These are phyloP conservation scores for Hirschfeldia incana DNA, from an alignment of 345 rosid genomes.

Conservation along the genomic window DNA sequence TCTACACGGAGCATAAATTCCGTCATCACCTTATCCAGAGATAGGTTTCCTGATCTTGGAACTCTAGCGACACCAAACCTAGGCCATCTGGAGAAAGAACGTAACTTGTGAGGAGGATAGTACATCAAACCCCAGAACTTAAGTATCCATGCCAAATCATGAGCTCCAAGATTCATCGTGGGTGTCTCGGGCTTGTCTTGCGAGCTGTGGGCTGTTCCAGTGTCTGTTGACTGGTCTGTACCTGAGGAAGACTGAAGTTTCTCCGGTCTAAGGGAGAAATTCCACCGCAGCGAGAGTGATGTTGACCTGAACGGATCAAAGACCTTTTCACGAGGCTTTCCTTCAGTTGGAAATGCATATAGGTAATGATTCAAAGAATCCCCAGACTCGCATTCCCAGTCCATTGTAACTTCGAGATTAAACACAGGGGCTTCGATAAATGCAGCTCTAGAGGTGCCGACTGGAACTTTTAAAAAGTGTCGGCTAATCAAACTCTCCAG, in stretches of 20 bases:
- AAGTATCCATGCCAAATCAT: slow-evolving; percentile 89
- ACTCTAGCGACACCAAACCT: slow-evolving; percentile 89
- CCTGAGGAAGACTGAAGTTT: slow-evolving; percentile 46
- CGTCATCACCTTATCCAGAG: slow-evolving; percentile 94
- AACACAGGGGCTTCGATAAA: slow-evolving; percentile 77
- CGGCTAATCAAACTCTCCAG: slow-evolving; percentile 76
- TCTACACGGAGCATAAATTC: slow-evolving; percentile 93
- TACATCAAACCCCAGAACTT: slow-evolving; percentile 88
- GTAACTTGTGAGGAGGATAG: slow-evolving; percentile 92
- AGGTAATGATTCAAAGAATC: slow-evolving; percentile 87
- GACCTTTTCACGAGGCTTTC: slow-evolving; percentile 72
- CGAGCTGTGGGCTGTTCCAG: slow-evolving; percentile 13
- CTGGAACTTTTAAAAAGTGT: slow-evolving; percentile 59
- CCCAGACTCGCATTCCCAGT: slow-evolving; percentile 93
- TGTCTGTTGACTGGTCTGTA: slow-evolving; percentile 38
- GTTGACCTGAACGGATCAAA: slow-evolving; percentile 98
- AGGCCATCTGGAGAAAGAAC: slow-evolving; percentile 87
- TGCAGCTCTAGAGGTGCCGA: slow-evolving; percentile 50
- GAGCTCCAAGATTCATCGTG: slow-evolving; percentile 80
- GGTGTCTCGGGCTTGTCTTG: slow-evolving; percentile 58
- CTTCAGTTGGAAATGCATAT: slow-evolving; percentile 85
- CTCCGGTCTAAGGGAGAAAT: slow-evolving; percentile 78
- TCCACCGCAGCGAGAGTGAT: slow-evolving; percentile 84
- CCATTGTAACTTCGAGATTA: slow-evolving; percentile 83
- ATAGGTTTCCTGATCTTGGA: slow-evolving; percentile 85